A percentile compares a stretch with the other conserved stretches of the same genome.
Evolutionary conservation across 495 filamentous ascomycete genomes (phyloP).

Genomic region (Articulospora tetracladia): DNA sequence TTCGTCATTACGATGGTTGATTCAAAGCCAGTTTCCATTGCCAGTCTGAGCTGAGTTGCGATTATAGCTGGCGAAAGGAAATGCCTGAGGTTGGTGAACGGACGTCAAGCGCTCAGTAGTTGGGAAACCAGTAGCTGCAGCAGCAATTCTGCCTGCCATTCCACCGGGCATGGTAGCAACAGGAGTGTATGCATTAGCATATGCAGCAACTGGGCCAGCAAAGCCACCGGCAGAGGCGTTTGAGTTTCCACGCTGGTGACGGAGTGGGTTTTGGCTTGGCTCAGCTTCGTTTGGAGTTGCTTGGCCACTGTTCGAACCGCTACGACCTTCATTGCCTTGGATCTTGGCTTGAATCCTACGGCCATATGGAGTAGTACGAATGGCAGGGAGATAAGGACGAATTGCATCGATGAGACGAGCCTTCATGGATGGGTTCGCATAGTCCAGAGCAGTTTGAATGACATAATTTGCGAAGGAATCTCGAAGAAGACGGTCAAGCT

Average conservation of each 20-base stretch:
- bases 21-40: constrained; percentile 22
- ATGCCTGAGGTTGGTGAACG: constrained; percentile 6
- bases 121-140: constrained; percentile 15
- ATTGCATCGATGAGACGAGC: constrained; percentile 73
- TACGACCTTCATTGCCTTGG: constrained; percentile 27
- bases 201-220: constrained; percentile 12
- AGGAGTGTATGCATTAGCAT: constrained; percentile 20
- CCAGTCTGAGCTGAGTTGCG: constrained; percentile 10
- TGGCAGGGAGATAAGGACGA: constrained; percentile 74
- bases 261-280: constrained; percentile 11
- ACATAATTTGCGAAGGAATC: constrained; percentile 97
- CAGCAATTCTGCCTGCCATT: constrained; percentile 11
- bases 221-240: constrained; percentile 15
- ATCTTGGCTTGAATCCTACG: constrained; percentile 91
- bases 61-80: constrained; percentile 5
- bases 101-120: constrained; percentile 11
- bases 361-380: constrained; percentile 87
- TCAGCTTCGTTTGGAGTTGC: constrained; percentile 25
- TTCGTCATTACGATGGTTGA: constrained; percentile 22
- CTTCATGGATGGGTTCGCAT: constrained; percentile 67
- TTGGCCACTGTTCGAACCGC: constrained; percentile 25
- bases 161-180: constrained; percentile 14
- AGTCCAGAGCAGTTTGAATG: constrained; percentile 92
- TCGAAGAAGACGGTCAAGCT: constrained; percentile 81
- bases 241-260: constrained; percentile 23